phyloP scores from a whole-genome alignment of 768 basidiomycete genomes.

The Podaxis sp. region DNA sequence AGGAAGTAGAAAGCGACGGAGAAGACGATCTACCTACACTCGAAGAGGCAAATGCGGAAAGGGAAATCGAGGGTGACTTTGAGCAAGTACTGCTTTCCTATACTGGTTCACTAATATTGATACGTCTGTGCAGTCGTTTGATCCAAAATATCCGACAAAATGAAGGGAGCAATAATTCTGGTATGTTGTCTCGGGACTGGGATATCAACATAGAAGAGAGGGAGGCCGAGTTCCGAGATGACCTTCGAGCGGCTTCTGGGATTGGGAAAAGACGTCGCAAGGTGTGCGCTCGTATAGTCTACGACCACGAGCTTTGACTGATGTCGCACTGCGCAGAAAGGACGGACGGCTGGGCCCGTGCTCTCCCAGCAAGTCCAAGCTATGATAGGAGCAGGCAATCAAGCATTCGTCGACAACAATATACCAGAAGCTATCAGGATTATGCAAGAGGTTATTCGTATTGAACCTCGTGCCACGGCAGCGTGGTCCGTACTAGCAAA shows the following conservation, averaged over 20 bases:
- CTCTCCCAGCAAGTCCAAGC: constrained; percentile 71
- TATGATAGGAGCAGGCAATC: constrained; percentile 84
- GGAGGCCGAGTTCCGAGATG: constrained; percentile 70
- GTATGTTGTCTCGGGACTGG: constrained; percentile 65
- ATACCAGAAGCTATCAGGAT: constrained; percentile 67
- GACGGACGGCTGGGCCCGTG: constrained; percentile 44
- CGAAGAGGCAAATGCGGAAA: constrained; percentile 34
- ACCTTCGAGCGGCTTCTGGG: constrained; percentile 71
- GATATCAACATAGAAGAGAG: constrained; percentile 68
- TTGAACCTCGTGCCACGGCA: constrained; percentile 79
- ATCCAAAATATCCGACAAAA: constrained; percentile 61
- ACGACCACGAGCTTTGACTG: not conserved
- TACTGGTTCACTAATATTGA: not conserved
- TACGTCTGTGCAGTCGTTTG: constrained; percentile 39
- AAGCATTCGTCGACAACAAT: constrained; percentile 76
- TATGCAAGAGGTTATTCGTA: constrained; percentile 91
- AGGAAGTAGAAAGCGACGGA: constrained; percentile 22
- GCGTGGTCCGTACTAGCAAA: constrained; percentile 90
- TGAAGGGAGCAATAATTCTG: constrained; percentile 38
- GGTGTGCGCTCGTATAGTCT: constrained; percentile 26
- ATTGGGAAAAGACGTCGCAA: constrained; percentile 57
- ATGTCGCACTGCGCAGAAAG: constrained; percentile 33
- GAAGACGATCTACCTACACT: constrained; percentile 15
- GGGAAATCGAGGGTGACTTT: constrained; percentile 60
- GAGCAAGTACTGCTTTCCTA: constrained; percentile 33